Conservation (phyloP, 1,139 yeast genomes). For the Candida anutae region DNA sequence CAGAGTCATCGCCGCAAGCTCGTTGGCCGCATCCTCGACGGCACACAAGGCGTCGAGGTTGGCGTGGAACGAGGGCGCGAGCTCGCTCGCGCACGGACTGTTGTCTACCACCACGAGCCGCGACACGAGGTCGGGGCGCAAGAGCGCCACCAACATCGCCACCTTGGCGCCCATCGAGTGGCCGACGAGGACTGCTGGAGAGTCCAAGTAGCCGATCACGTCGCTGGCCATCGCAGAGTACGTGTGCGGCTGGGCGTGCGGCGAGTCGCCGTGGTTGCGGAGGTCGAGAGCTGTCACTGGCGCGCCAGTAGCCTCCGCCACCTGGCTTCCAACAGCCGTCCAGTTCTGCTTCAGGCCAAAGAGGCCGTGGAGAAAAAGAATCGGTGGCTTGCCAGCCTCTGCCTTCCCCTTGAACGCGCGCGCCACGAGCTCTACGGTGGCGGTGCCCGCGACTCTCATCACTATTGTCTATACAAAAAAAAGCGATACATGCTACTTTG, state of each 20-base stretch:
- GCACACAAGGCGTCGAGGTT: conserved; percentile 28
- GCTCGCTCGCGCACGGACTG: conserved; percentile 27
- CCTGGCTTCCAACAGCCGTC: conserved; percentile 25
- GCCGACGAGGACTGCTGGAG: conserved; percentile 29
- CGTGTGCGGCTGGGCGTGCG: conserved; percentile 35
- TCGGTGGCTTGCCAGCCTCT: too few species aligned
- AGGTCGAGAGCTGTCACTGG: conserved; percentile 39
- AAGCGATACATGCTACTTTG: too few species aligned
- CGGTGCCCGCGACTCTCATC: too few species aligned
- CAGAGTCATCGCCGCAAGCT: conserved; percentile 1
- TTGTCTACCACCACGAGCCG: conserved; percentile 42
- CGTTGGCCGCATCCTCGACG: conserved; percentile 13
- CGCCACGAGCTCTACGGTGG: too few species aligned
- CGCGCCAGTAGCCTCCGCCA: conserved; percentile 21
- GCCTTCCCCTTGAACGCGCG: too few species aligned
- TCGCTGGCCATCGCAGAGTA: conserved; percentile 39
- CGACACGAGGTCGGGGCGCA: conserved; percentile 28
- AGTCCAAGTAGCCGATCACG: conserved; percentile 23
- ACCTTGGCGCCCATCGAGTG: conserved; percentile 52
- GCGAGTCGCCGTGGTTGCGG: conserved; percentile 47
- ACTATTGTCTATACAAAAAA: too few species aligned
- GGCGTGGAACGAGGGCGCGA: conserved; percentile 17
- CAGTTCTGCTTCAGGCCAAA: conserved; percentile 41
- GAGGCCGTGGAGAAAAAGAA: conserved; percentile 42
- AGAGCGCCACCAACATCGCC: conserved; percentile 38